These are phyloP conservation scores for Fusarium burgessii DNA, from an alignment of 2,329 filamentous ascomycete species.

Conservation along the genomic window DNA sequence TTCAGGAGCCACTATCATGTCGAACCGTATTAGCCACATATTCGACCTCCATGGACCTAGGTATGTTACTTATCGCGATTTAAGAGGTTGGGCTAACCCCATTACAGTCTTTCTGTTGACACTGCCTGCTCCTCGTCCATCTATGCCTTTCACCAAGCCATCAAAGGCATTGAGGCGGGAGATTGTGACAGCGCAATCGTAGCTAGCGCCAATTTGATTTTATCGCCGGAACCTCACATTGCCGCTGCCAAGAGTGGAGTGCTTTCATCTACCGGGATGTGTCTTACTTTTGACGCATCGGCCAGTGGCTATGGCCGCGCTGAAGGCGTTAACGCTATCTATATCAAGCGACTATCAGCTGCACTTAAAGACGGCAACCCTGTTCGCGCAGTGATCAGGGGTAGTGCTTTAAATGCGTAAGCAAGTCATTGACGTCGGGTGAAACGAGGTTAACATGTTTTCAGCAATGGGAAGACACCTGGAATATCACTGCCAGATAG, in stretches of 20 bases:
- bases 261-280: neutral
- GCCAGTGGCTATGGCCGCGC: neutral
- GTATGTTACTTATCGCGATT: neutral
- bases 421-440: fast-evolving
- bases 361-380: neutral
- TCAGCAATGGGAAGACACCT: neutral
- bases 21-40: neutral
- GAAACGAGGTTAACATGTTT: fast-evolving
- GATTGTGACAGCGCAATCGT: neutral
- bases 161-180: neutral
- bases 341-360: neutral
- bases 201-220: neutral
- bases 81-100: neutral
- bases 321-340: neutral
- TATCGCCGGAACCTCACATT: neutral
- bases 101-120: neutral
- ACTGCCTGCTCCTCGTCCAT: neutral
- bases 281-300: neutral
- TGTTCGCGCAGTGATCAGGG: neutral
- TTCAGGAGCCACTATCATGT: neutral
- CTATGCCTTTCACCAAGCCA: neutral
- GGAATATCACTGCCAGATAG: neutral
- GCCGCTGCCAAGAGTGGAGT: neutral
- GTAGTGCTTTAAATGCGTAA: neutral
- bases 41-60: neutral